Evolutionary conservation across 2,329 filamentous ascomycete species (phyloP), one percentile per base, ranked within the genome.

Genomic region (Chrysosporium queenslandicum): DNA sequence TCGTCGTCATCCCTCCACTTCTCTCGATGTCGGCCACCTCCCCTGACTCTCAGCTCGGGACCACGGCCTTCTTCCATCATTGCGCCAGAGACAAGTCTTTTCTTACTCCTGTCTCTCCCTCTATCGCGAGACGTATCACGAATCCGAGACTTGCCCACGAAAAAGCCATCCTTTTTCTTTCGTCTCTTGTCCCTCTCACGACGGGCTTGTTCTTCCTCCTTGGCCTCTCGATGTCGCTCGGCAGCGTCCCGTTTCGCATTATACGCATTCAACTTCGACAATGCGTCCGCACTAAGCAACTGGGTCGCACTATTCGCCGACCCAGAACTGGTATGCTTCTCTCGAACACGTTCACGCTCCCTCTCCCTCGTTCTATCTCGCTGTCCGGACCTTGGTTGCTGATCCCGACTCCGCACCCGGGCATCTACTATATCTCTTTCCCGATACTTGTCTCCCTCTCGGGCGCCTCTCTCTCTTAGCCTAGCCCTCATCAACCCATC

Each of bases 71-170:
- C 84, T 61, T 87, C 85, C 59, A 85, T 71, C 16, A 84, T 69
- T 0, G 82, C 81, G 18, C 83, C 84, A 56, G 84, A 87, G 18
- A 85, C 82, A n/a, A 86, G 74, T 55, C 85, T 72, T 53, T 75
- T 75, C 62, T 80, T 79, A 58, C 54, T 60, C 55, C 50, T 66
- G 53, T 56, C 61, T 50, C 41, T 50, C 3, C 27, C 37, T 42
- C 37, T 34, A 50, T 61, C 43, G 55, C 62, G 50, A 29, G 55
- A 50, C 16, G 18, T 52, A 30, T 46, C 49, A 16, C 52, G 53
- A 29, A 51, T 49, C 23, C 57, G 59, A 48, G 53, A 55, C 51
- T 53, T 62, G 29, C 47, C 54, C 21, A 47, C 50, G 6, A 52
- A 50, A n/a, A 46, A 46, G 18, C 49, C 51, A n/a, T 52, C 47